Base-by-base conservation (phyloP, 2,329 filamentous ascomycete genomes). In the Ambrosiella cleistominuta region DNA sequence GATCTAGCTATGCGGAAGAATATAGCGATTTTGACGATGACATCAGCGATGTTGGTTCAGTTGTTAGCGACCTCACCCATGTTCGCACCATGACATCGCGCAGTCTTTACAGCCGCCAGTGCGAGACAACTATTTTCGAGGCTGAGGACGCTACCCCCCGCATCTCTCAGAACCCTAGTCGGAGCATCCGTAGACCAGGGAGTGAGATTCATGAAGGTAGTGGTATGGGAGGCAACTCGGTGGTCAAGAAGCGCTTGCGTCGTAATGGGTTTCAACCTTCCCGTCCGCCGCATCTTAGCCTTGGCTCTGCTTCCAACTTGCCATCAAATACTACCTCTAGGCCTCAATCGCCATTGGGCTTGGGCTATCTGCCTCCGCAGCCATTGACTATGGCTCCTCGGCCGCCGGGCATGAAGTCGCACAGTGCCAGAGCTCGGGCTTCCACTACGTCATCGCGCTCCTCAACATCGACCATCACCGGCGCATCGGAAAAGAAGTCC, bases 121-220 rank as follows among this genome's bases (percentile, higher is more conserved):
- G 59, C 40, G 59, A 60, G 40, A 60, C 59, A 6, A 54, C 59
- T 7, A 54, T 60, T 35, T 60, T 60, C 15, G 59, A 60, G 35
- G 59, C 59, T 7, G 59, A 60, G 52, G 59, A 60, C 47, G 59
- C 52, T 3, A 45, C 59, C 39, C 36, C 59, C 13, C 59, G 59
- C 4, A 56, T 52, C 12, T 38, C 51, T 2, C 56, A 52, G 17
- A 58, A 50, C 27, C 57, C 57, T 13, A 55, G 51, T 45, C 53
- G 59, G 45, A 53, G 53, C 19, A 38, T 58, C 11, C 51, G 56
- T 7, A 55, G 56, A 13, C 54, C 42, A n/a, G 68, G 63, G n/a
- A 59, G 60, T 19, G 64, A 68, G 51, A 59, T 70, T 1, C 67
- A 69, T 39, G 68, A 69, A 54, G 68, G 68, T 12, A 66, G 64